Evolutionary conservation across 129 eudicot species (phyloP).

Genomic region (Lonicera japonica): DNA sequence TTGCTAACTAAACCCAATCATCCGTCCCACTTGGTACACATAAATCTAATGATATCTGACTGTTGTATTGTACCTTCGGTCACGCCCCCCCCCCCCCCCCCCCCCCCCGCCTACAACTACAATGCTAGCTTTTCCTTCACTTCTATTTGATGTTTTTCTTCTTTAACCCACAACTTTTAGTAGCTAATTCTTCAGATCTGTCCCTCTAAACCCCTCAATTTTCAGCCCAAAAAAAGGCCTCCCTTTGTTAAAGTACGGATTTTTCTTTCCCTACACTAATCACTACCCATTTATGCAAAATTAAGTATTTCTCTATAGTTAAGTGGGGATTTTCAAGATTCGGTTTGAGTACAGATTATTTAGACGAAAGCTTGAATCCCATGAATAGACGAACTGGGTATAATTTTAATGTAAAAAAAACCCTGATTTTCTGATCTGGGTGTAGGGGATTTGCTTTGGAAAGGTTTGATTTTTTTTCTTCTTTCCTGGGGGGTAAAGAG

Average conservation of each 20-base stretch:
- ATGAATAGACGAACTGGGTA: no score
- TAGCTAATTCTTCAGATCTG: not conserved
- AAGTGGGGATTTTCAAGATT: no score
- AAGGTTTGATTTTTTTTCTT: not conserved
- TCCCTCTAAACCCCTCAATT: not conserved
- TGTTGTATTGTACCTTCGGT: not conserved
- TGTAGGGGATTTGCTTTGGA: not conserved
- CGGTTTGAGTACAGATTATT: no score
- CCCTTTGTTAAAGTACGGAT: not conserved
- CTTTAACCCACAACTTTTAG: not conserved
- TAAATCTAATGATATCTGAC: not conserved
- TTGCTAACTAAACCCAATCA: no score
- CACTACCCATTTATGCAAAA: not conserved
- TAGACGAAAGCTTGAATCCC: no score
- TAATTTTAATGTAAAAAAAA: not conserved
- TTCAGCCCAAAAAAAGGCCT: not conserved
- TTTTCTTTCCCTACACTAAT: not conserved
- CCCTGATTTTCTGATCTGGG: not conserved
- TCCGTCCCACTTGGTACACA: no score
- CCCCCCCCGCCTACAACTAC: no score
- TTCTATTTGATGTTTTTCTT: not conserved
- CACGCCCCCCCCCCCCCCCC: not conserved
- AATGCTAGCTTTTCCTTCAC: not conserved
- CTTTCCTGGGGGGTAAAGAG: not conserved
- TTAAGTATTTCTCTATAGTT: not conserved